Evolutionary conservation across 2,329 filamentous ascomycete species (phyloP), one percentile per base, ranked within the genome.

Genomic region (Exophiala dermatitidis): DNA sequence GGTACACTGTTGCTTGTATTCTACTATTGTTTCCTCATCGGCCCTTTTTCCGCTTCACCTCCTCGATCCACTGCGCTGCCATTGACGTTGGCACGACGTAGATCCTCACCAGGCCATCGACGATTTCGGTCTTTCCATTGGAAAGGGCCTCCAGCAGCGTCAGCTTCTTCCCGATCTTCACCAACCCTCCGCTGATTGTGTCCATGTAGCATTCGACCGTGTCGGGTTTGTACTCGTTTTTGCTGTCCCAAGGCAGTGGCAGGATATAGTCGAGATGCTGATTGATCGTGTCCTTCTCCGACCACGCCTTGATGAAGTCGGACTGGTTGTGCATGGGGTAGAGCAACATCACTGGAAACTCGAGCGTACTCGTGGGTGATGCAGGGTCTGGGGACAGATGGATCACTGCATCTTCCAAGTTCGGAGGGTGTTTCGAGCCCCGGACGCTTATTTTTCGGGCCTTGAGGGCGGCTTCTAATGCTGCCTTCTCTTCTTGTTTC

Each of bases 91-190:
- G 91, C 60, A 98, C 77, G 1, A 97, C 82, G 66, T 88, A 90
- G 31, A 98, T 82, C 66, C 77, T 83, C 28, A 97, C 80, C 58
- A 97, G 71, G 31, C 88, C 86, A 70, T 98, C 91, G 44, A 95
- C 83, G 6, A 98, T 78, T 71, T 95, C 90, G 4, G 94, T 82
- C 65, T 86, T 90, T 4, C 87, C 89, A 5, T 81, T 81, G 5
- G 76, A 76, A 58, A 97, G 70, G 31, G 91, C 79, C 73, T 89
- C 87, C 47, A 89, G 70, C 62, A 97, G 69, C 19, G 81, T 75
- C 59, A 93, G 77, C 66, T 91, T 93, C 78, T 88, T 90, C 45
- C 93, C 91, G 26, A 90, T 84, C 73, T 95, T 96, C 64, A 95
- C 81, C 63, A 98, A 69, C 0, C 90, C 90, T 0, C 90, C 90